These are phyloP conservation scores for Zea luxurians DNA, from an alignment of 176 grass and related monocot species.

Conservation along the genomic window DNA sequence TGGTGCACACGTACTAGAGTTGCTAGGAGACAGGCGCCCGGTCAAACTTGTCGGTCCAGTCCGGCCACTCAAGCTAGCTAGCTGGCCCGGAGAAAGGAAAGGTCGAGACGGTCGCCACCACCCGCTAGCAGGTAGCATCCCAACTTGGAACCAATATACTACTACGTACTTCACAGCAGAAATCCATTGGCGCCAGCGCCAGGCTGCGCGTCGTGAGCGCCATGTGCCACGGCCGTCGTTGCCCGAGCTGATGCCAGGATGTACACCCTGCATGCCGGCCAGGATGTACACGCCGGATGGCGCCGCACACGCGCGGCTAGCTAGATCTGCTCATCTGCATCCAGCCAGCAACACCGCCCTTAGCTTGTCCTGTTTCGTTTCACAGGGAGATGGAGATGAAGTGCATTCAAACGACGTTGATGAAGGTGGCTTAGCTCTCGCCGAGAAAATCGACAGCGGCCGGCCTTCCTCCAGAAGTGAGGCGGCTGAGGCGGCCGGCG, in stretches of 20 bases:
- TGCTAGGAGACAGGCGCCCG: neutral
- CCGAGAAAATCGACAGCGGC: neutral
- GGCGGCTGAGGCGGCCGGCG: neutral
- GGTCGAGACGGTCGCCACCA: neutral
- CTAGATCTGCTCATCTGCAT: neutral
- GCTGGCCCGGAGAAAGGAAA: neutral
- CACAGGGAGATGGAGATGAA: neutral
- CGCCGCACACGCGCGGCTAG: neutral
- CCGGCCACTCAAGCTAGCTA: neutral
- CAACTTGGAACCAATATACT: neutral
- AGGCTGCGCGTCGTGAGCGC: conserved; percentile 36
- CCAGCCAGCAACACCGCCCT: neutral
- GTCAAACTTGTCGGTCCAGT: conserved; percentile 23
- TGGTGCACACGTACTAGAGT: neutral
- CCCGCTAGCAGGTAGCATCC: neutral
- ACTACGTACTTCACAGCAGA: neutral
- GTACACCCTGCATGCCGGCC: neutral
- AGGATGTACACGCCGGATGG: neutral
- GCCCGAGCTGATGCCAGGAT: conserved; percentile 14
- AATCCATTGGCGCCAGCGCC: conserved; percentile 35
- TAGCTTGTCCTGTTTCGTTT: neutral
- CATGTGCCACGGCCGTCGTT: conserved; percentile 36
- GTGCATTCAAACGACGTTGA: neutral
- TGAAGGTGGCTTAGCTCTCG: neutral
- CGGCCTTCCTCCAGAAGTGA: neutral